Evolutionary conservation across 495 filamentous ascomycete genomes (phyloP), one percentile per base, ranked within the genome.

Genomic region (Podospora appendiculata): DNA sequence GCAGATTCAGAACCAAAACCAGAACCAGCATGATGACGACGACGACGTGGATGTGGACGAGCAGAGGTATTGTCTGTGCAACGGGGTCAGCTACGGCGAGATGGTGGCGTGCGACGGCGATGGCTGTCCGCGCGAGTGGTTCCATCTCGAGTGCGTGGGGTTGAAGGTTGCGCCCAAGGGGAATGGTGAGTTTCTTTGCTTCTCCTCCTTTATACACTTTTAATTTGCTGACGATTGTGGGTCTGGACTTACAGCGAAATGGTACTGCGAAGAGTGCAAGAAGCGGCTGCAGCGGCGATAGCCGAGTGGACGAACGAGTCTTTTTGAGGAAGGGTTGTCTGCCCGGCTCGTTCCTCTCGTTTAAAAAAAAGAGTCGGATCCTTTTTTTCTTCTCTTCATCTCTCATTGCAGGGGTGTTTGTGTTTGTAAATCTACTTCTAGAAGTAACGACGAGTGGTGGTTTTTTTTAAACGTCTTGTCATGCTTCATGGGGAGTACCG

Each of bases 31-130:
- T 3, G 76, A 77, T 33, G 80, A 78, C 1, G 83, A 85, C 17
- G 83, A 78, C 6, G 89, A 89, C 32, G 81, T 80, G 12, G 90
- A 90, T 48, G 85, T 80, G 12, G 83, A 89, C 50, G 93, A 96
- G 65, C 88, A 87, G 11, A 75, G 82, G 43, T 98, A 96, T 68
- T 98, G 93, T 68, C 89, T 90, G 68, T 98, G 93, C 66, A 88
- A 96, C 57, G 80, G 85, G 54, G 83, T 96, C 34, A 93, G 87
- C 61, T 98, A 95, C 62, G 93, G 93, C 17, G 88, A 95, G 70
- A 98, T 98, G 93, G 88, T 98, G 13, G 93, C 86, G n/a, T 98
- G 93, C 58, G 93, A 98, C 62, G 88, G 85, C 42, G 87, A 92
- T 47, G 79, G 77, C 25, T 98, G 93, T 70, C 79, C 84, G 54